Percentiles rank a stretch among this genome's conserved stretches.
These are phyloP conservation scores for Aspergillus ochraceoroseus DNA, from an alignment of 2,329 filamentous ascomycete species.

Conservation along the genomic window DNA sequence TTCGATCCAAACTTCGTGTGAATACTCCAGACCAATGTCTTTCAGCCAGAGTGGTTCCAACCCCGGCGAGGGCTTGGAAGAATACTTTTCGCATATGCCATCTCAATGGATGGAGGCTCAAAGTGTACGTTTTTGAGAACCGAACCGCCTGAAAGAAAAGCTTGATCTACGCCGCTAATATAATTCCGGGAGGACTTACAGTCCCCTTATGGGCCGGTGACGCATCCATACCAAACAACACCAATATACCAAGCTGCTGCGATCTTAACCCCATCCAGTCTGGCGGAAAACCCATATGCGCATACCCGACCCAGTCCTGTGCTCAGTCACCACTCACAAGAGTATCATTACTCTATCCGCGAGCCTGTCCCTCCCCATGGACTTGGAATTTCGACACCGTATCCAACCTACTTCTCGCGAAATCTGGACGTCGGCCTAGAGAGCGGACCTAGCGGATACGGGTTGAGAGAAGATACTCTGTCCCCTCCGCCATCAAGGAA, in stretches of 20 bases:
- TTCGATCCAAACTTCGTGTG: conserved; percentile 24
- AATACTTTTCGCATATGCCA: conserved; percentile 17
- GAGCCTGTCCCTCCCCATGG: conserved; percentile 33
- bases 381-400: conserved; percentile 37
- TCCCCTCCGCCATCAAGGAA: conserved; percentile 28
- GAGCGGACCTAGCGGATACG: conserved; percentile 25
- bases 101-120: conserved; percentile 29
- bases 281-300: conserved; percentile 34
- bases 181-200: conserved; percentile 11
- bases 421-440: conserved; percentile 26
- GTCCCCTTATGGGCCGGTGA: conserved; percentile 27
- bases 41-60: conserved; percentile 21
- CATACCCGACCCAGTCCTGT: conserved; percentile 33
- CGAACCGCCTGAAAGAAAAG: not conserved
- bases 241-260: conserved; percentile 26
- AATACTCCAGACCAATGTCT: conserved; percentile 27
- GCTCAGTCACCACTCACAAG: conserved; percentile 37
- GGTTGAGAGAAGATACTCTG: conserved; percentile 19
- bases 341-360: conserved; percentile 33
- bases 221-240: conserved; percentile 34
- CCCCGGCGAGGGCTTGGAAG: conserved; percentile 28
- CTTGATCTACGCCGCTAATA: conserved; percentile 11
- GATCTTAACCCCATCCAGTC: conserved; percentile 39
- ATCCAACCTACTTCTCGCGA: conserved; percentile 30
- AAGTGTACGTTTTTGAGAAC: conserved; percentile 26